phyloP scores from a whole-genome alignment of 805 yeast species.

The Candida gorgasii region DNA sequence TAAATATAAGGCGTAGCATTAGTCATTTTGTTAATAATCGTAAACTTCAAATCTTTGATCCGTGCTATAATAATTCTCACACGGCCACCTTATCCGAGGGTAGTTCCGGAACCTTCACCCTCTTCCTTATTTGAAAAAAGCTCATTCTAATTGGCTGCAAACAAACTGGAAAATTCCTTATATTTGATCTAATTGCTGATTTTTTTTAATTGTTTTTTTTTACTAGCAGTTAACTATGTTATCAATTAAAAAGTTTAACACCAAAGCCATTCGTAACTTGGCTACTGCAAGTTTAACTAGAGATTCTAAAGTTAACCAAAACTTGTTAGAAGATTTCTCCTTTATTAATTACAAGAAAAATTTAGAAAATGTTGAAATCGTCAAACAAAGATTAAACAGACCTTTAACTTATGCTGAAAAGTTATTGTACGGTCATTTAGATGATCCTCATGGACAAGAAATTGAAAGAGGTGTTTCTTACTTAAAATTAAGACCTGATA shows the following conservation, averaged over 20 bases:
- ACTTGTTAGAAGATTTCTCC: slow-evolving; percentile 77
- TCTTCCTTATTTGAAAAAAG: slow-evolving; percentile 14
- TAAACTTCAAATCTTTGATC: no score
- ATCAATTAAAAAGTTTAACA: slow-evolving; percentile 34
- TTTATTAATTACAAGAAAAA: slow-evolving; percentile 91
- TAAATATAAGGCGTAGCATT: no score
- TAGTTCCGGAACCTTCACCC: slow-evolving; percentile 2
- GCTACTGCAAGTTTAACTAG: slow-evolving; percentile 55
- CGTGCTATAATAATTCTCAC: no score
- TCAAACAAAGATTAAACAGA: slow-evolving; percentile 75
- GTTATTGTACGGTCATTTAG: slow-evolving; percentile 91
- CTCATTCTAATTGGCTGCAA: slow-evolving; percentile 16
- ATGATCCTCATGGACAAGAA: slow-evolving; percentile 85
- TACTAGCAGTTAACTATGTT: slow-evolving; percentile 28
- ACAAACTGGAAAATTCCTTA: slow-evolving; percentile 2
- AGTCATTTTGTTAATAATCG: no score
- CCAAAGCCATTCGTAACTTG: slow-evolving; percentile 45
- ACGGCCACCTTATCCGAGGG: slow-evolving; percentile 4
- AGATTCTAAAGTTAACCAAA: slow-evolving; percentile 78
- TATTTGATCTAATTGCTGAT: slow-evolving; percentile 8
- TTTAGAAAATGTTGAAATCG: slow-evolving; percentile 83
- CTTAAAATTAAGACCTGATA: slow-evolving; percentile 92
- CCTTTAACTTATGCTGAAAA: slow-evolving; percentile 96
- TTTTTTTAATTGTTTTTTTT: slow-evolving; percentile 4
- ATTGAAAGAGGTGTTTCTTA: slow-evolving; percentile 86